Base-by-base conservation (phyloP, 1,284 basidiomycete genomes). In the Meripilus lineatus region DNA sequence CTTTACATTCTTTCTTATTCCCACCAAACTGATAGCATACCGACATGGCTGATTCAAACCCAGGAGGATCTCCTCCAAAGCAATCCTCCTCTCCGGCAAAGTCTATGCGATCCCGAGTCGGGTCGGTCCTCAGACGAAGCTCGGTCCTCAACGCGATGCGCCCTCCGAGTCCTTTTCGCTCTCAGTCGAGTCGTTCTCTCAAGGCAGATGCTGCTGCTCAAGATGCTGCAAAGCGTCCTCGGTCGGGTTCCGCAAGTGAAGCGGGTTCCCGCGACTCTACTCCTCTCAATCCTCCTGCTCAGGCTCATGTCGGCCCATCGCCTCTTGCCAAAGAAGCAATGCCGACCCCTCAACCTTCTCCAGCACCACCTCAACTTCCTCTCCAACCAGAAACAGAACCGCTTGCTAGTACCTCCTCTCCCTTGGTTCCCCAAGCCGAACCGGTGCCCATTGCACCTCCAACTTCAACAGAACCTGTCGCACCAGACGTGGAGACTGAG, bases 121-220 rank as follows among this genome's bases (percentile, higher is more conserved):
- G 72, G 42, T 67, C 66, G 38, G 66, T 66, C 42, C 64, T 77
- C 56, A 72, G 76, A 14, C 70, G 76, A 24, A 71, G 73, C 17
- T 78, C 77, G 3, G 69, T 72, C 0, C 61, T 69, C 5, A 58
- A 79, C 40, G 53, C 61, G 18, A 58, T 71, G 33, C 46, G 69
- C 58, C 68, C 37, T 38, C 53, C 50, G 40, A 61, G 61, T 35
- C 55, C 46, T 41, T 50, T 42, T 22, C 56, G 50, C 49, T 54
- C 61, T 2, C 51, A 53, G 21, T 61, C 62, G 21, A 62, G 59
- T 53, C 50, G 39, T 30, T 60, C 58, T 21, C 43, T 62, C 44
- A 58, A 53, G 44, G 50, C 54, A 5, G 57, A 56, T 38, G 56
- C 57, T 13, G 57, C 57, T 25, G 51, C 47, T n/a, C 56, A 59